Evolutionary conservation across 1,139 yeast genomes (phyloP).

Genomic region (Pichia sp.): DNA sequence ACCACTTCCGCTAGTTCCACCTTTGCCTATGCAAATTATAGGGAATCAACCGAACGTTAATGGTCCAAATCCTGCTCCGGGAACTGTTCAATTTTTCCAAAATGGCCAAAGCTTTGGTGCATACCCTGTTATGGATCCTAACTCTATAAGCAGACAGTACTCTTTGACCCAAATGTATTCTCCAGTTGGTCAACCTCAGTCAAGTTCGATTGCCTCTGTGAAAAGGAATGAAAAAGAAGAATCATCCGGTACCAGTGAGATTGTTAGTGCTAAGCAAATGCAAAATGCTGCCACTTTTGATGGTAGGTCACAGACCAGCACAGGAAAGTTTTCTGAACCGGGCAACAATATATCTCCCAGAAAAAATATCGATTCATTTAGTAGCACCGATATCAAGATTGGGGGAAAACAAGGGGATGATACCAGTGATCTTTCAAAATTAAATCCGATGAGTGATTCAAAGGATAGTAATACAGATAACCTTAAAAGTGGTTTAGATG

Average conservation of each 20-base stretch:
- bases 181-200: conserved; percentile 7
- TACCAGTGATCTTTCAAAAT: too few species aligned
- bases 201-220: background rate
- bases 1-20: conserved; percentile 22
- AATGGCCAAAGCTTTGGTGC: background rate
- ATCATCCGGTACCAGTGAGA: background rate
- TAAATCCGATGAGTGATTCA: too few species aligned
- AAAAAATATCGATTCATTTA: too few species aligned
- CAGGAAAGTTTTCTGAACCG: too few species aligned
- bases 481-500: too few species aligned
- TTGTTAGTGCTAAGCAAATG: background rate
- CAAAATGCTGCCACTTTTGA: background rate
- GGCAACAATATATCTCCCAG: too few species aligned
- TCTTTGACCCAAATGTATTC: conserved; percentile 16
- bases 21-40: background rate
- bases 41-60: background rate
- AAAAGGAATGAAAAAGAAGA: background rate
- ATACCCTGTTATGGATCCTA: conserved; percentile 7
- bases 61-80: background rate
- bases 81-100: background rate
- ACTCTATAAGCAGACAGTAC: conserved; percentile 11
- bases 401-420: too few species aligned
- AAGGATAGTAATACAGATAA: too few species aligned
- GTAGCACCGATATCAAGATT: too few species aligned
- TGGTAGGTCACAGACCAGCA: too few species aligned